A percentile compares a stretch with the other conserved stretches of the same genome.
Evolutionary conservation across 306 rosid genomes (phyloP).

Genomic region (Corylus avellana): DNA sequence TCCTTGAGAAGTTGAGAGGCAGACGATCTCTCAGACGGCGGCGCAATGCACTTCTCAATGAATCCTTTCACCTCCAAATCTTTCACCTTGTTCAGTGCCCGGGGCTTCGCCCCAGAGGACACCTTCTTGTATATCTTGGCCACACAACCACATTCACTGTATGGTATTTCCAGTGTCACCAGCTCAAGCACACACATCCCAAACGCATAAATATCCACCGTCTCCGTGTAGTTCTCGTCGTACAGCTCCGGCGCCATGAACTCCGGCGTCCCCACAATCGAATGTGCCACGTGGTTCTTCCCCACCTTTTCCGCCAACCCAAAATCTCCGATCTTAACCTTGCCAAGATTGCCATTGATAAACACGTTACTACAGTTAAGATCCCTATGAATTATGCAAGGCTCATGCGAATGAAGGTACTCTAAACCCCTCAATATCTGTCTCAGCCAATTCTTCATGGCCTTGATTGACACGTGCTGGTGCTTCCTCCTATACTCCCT

Average conservation of each 20-base stretch:
- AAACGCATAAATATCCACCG: slow-evolving; percentile 31
- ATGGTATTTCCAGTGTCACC: slow-evolving; percentile 27
- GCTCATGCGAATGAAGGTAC: slow-evolving; percentile 30
- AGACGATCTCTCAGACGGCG: slow-evolving; percentile 5
- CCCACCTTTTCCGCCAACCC: slow-evolving; percentile 11
- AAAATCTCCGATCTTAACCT: slow-evolving; percentile 27
- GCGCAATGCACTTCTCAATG: slow-evolving; percentile 23
- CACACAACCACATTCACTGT: slow-evolving; percentile 12
- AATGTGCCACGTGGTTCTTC: not conserved
- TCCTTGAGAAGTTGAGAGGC: slow-evolving; percentile 22
- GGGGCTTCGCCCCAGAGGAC: not conserved
- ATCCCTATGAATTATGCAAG: slow-evolving; percentile 24
- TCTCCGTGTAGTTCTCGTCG: slow-evolving; percentile 26
- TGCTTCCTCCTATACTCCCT: slow-evolving; percentile 15
- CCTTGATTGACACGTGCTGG: not conserved
- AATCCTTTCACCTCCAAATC: slow-evolving; percentile 3
- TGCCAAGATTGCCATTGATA: slow-evolving; percentile 22
- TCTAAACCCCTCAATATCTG: slow-evolving; percentile 24
- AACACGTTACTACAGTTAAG: slow-evolving; percentile 30
- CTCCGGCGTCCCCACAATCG: slow-evolving; percentile 26
- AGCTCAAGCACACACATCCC: slow-evolving; percentile 30
- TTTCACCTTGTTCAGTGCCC: not conserved
- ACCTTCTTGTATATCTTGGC: slow-evolving; percentile 27
- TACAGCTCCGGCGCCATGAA: slow-evolving; percentile 35
- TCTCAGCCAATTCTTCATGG: slow-evolving; percentile 24